These are phyloP conservation scores for Sporothrix variecibatus DNA, from an alignment of 2,329 filamentous ascomycete species.

Conservation along the genomic window DNA sequence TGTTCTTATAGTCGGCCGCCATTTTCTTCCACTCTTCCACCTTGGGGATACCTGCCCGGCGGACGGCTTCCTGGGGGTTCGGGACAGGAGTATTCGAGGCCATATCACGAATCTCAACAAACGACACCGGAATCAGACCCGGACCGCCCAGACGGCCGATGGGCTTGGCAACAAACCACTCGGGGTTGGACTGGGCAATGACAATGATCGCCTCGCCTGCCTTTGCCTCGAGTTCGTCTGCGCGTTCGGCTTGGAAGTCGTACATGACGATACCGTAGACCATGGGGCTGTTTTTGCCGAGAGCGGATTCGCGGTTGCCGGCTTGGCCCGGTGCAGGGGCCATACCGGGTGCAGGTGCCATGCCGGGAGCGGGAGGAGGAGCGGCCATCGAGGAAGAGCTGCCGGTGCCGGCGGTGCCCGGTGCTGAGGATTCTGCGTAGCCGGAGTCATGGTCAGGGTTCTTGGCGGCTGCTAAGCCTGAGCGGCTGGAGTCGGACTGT, in stretches of 20 bases:
- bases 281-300: slow-evolving; percentile 70
- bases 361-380: slow-evolving; percentile 32
- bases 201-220: slow-evolving; percentile 96
- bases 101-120: slow-evolving; percentile 96
- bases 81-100: slow-evolving; percentile 77
- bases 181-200: slow-evolving; percentile 95
- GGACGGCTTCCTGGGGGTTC: slow-evolving; percentile 82
- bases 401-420: slow-evolving; percentile 24
- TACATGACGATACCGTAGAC: slow-evolving; percentile 97
- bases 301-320: slow-evolving; percentile 51
- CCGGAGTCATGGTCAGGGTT: slow-evolving; percentile 85
- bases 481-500: slow-evolving; percentile 61
- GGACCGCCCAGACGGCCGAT: slow-evolving; percentile 95
- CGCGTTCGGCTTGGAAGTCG: slow-evolving; percentile 90
- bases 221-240: slow-evolving; percentile 95
- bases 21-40: slow-evolving; percentile 99
- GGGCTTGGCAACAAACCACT: slow-evolving; percentile 99
- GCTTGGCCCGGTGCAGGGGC: slow-evolving; percentile 37
- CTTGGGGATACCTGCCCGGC: slow-evolving; percentile 83
- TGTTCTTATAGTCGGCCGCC: slow-evolving; percentile 98
- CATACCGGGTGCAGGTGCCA: slow-evolving; percentile 36
- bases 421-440: slow-evolving; percentile 64
- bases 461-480: slow-evolving; percentile 52
- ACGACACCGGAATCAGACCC: slow-evolving; percentile 92
- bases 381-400: slow-evolving; percentile 21